Evolutionary conservation across 441 rosid genomes (phyloP).

Genomic region (Bocquillonia castaneifolia): DNA sequence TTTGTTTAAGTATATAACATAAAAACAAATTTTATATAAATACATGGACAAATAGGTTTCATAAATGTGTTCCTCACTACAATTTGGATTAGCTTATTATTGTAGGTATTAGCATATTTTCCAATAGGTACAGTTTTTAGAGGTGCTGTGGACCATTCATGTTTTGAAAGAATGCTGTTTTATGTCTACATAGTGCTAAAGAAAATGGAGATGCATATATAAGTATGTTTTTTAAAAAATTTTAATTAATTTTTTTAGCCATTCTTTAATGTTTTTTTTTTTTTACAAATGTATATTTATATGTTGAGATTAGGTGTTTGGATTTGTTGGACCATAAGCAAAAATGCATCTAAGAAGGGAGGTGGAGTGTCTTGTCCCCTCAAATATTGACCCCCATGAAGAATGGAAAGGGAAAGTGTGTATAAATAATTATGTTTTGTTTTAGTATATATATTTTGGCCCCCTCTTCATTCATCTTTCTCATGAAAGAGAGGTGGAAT

Average conservation of each 20-base stretch:
- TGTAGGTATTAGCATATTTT: slow-evolving; percentile 32
- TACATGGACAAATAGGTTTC: slow-evolving; percentile 40
- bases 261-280: background rate
- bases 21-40: slow-evolving; percentile 14
- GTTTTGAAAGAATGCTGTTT: slow-evolving; percentile 39
- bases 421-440: slow-evolving; percentile 38
- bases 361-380: slow-evolving; percentile 35
- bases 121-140: slow-evolving; percentile 40
- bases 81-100: slow-evolving; percentile 16
- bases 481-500: slow-evolving; percentile 25
- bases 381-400: slow-evolving; percentile 32
- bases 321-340: slow-evolving; percentile 25
- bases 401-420: slow-evolving; percentile 29
- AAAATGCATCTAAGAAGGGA: slow-evolving; percentile 37
- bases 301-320: slow-evolving; percentile 27
- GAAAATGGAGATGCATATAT: slow-evolving; percentile 29
- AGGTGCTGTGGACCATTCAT: slow-evolving; percentile 57
- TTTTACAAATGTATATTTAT: slow-evolving; percentile 28
- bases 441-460: slow-evolving; percentile 23
- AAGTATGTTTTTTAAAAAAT: slow-evolving; percentile 21
- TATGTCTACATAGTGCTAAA: slow-evolving; percentile 56
- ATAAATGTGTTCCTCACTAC: slow-evolving; percentile 46
- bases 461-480: slow-evolving; percentile 16
- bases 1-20: background rate
- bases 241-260: slow-evolving; percentile 6